Percentiles rank a stretch among this genome's conserved stretches.
Conservation (phyloP, 2,329 filamentous ascomycete genomes). For the Pseudogymnoascus sp. region DNA sequence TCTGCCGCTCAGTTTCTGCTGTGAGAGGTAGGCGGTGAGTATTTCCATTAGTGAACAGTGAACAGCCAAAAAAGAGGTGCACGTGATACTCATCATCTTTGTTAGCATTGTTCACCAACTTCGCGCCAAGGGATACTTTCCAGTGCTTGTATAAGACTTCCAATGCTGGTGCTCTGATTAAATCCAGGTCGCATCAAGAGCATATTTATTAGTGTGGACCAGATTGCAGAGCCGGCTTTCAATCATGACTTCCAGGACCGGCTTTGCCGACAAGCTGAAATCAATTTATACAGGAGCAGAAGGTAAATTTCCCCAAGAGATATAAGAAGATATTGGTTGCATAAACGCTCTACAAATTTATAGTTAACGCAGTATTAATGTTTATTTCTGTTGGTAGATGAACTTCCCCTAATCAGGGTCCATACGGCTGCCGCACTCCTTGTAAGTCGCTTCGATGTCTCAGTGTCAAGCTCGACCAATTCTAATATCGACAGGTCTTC, state of each 20-base stretch:
- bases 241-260: not conserved
- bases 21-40: not conserved
- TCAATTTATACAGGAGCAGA: not conserved
- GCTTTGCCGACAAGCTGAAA: not conserved
- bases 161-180: not conserved
- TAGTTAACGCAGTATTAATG: not conserved
- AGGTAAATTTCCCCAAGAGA: not conserved
- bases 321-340: not conserved
- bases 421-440: not conserved
- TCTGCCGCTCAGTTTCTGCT: too few relatives aligned
- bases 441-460: conserved; percentile 5
- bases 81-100: not conserved
- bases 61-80: not conserved
- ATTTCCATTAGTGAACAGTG: not conserved
- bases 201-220: not conserved
- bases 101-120: not conserved
- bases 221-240: not conserved
- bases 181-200: not conserved
- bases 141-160: not conserved
- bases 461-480: not conserved
- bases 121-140: not conserved
- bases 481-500: conserved; percentile 45
- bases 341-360: not conserved
- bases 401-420: not conserved
- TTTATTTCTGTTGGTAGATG: not conserved